These are phyloP conservation scores for Blastomyces gilchristii DNA, from an alignment of 2,329 filamentous ascomycete species.

Conservation along the genomic window DNA sequence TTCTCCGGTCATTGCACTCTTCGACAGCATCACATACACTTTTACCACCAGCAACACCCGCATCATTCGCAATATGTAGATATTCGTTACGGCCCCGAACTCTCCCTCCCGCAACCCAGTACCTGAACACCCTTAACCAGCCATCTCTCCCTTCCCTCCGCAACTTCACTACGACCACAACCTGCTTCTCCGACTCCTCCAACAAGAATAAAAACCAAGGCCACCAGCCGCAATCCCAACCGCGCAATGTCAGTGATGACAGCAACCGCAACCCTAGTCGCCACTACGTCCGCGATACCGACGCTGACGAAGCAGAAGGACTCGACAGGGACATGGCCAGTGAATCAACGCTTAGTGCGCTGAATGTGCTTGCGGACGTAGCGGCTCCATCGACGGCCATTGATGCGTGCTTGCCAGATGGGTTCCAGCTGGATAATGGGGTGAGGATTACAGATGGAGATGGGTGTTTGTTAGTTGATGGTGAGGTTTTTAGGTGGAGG, in stretches of 20 bases:
- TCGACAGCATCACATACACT: conserved; percentile 17
- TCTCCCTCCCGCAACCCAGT: neutral
- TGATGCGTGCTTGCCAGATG: conserved; percentile 69
- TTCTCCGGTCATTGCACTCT: conserved; percentile 34
- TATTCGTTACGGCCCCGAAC: conserved; percentile 10
- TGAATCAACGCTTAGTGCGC: conserved; percentile 52
- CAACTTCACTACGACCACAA: conserved; percentile 18
- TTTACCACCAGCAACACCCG: conserved; percentile 1
- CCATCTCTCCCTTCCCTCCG: conserved; percentile 10
- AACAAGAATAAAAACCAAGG: conserved; percentile 2
- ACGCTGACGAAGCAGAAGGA: neutral
- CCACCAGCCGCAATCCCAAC: neutral
- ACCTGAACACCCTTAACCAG: conserved; percentile 1
- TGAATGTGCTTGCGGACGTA: conserved; percentile 69
- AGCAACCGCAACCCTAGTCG: conserved; percentile 27
- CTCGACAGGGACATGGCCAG: neutral
- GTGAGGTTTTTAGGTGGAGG: conserved; percentile 80
- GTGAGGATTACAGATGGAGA: conserved; percentile 57
- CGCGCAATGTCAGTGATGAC: conserved; percentile 5
- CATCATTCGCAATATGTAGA: conserved; percentile 7
- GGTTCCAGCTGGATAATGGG: conserved; percentile 80
- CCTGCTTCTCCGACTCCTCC: conserved; percentile 21
- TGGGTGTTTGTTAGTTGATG: conserved; percentile 69
- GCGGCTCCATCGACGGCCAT: conserved; percentile 72
- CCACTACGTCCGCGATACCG: neutral